phyloP scores from a whole-genome alignment of 108 stramenopile genomes.

The Parmales sp. region DNA sequence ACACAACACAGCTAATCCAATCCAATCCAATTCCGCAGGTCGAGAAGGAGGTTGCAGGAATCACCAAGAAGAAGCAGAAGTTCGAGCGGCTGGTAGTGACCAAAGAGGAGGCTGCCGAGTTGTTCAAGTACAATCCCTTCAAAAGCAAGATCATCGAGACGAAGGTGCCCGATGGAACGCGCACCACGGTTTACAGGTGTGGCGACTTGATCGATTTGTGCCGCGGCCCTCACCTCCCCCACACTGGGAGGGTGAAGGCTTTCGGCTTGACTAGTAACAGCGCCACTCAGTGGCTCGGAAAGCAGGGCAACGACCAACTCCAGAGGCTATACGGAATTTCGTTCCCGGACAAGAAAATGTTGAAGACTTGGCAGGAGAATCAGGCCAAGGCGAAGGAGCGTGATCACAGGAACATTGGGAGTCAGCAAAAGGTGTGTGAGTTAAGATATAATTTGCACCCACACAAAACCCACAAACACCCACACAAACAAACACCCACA shows the following conservation, averaged over 20 bases:
- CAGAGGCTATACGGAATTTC: conserved; percentile 95
- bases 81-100: conserved; percentile 96
- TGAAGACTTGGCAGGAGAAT: conserved; percentile 84
- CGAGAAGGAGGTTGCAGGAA: conserved; percentile 66
- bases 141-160: conserved; percentile 85
- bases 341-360: conserved; percentile 95
- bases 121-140: conserved; percentile 96
- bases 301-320: conserved; percentile 90
- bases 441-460: background rate
- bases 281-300: conserved; percentile 93
- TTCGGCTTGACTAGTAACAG: conserved; percentile 83
- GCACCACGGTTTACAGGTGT: conserved; percentile 94
- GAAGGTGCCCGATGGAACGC: conserved; percentile 87
- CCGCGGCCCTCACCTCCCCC: conserved; percentile 90
- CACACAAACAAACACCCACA: background rate
- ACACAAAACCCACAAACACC: background rate
- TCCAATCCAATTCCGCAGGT: conserved; percentile 45
- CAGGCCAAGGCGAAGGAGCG: conserved; percentile 79
- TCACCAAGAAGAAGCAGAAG: conserved; percentile 88
- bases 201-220: conserved; percentile 97
- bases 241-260: conserved; percentile 89
- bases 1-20: conserved; percentile 10
- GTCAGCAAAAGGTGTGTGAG: conserved; percentile 80
- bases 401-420: conserved; percentile 87
- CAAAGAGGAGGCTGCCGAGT: conserved; percentile 90